Evolutionary conservation across 2,329 filamentous ascomycete species (phyloP).

Genomic region (Aspergillus puulaauensis): DNA sequence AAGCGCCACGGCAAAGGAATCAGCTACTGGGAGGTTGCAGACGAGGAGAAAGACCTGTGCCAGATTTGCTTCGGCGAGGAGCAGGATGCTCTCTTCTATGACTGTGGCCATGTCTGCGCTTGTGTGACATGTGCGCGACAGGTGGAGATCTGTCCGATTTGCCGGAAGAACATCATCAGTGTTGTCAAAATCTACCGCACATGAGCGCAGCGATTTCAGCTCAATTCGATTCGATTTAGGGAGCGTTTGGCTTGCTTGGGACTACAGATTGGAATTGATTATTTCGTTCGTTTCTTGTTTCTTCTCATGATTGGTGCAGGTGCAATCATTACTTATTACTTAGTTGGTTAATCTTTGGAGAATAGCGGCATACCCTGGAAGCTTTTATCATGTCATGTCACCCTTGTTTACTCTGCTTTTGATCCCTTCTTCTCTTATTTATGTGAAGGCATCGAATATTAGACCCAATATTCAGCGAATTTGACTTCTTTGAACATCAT

Average conservation of each 20-base stretch:
- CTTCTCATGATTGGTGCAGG: slow-evolving; percentile 1
- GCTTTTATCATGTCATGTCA: neutral
- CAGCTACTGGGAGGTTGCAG: slow-evolving; percentile 61
- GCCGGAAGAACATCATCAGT: slow-evolving; percentile 56
- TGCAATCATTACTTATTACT: neutral
- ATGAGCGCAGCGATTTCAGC: neutral
- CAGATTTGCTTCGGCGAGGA: slow-evolving; percentile 63
- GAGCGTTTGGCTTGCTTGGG: neutral
- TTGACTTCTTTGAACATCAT: neutral
- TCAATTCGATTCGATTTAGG: neutral
- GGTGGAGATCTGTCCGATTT: slow-evolving; percentile 62
- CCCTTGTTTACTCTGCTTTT: neutral
- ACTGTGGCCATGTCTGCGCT: slow-evolving; percentile 63
- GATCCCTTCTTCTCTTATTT: neutral
- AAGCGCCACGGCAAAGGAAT: slow-evolving; percentile 63
- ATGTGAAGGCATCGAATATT: neutral
- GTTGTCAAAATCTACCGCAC: slow-evolving; percentile 59
- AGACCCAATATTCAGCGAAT: neutral
- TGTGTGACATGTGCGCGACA: slow-evolving; percentile 60
- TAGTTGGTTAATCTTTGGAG: slow-evolving; percentile 12
- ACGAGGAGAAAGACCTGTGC: slow-evolving; percentile 60
- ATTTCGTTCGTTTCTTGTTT: neutral
- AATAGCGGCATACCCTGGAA: slow-evolving; percentile 21
- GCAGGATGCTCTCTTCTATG: slow-evolving; percentile 61
- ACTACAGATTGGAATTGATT: neutral